Evolutionary conservation across 108 stramenopile genomes (phyloP).

Genomic region (Mayamaea pseudoterrestris): DNA sequence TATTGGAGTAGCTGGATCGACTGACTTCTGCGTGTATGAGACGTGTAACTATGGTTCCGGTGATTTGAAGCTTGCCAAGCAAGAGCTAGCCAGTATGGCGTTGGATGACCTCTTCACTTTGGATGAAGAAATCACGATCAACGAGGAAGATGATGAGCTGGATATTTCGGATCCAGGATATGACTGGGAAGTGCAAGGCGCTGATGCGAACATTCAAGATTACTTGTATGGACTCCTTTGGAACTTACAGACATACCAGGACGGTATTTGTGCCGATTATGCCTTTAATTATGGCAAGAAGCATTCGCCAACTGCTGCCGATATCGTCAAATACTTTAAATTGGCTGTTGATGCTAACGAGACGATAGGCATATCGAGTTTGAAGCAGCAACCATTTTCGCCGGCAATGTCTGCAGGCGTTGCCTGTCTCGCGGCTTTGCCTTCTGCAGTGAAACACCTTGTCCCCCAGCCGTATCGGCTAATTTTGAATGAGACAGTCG

Average conservation of each 20-base stretch:
- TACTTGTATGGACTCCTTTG: conserved; percentile 77
- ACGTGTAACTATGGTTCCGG: neutral
- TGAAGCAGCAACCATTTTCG: conserved; percentile 12
- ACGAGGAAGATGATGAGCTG: conserved; percentile 1
- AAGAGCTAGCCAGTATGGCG: conserved; percentile 44
- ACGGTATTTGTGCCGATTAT: conserved; percentile 61
- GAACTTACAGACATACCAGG: conserved; percentile 75
- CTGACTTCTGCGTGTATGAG: conserved; percentile 13
- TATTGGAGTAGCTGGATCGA: conserved; percentile 17
- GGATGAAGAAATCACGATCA: conserved; percentile 8
- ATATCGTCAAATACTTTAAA: conserved; percentile 25
- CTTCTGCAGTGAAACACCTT: conserved; percentile 44
- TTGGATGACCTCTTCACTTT: conserved; percentile 35
- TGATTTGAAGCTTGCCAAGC: conserved; percentile 19
- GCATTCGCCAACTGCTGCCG: conserved; percentile 33
- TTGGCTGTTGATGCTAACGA: conserved; percentile 11
- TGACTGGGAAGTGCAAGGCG: conserved; percentile 22
- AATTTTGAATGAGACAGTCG: conserved; percentile 36
- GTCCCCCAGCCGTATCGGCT: conserved; percentile 55
- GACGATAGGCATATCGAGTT: conserved; percentile 11
- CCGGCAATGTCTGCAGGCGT: conserved; percentile 50
- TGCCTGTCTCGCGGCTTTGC: conserved; percentile 66
- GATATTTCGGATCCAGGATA: no score
- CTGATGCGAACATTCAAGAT: conserved; percentile 28
- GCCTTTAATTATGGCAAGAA: conserved; percentile 64